Conservation (phyloP, 441 rosid genomes). For the Manihot esculenta region DNA sequence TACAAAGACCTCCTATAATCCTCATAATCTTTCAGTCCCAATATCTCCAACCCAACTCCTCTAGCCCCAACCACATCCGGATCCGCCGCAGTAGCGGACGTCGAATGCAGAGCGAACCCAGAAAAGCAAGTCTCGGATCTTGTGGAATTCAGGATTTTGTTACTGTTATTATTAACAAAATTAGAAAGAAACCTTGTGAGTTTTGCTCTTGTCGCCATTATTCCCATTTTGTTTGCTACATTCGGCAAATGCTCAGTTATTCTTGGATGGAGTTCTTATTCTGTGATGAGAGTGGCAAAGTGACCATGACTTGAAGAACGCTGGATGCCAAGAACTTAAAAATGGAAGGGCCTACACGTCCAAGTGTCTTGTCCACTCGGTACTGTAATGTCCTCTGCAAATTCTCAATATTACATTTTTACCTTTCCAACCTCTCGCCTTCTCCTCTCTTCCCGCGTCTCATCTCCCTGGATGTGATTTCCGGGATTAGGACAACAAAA, state of each 20-base stretch:
- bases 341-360: neutral
- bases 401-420: neutral
- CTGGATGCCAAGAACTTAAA: neutral
- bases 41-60: slow-evolving; percentile 32
- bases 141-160: neutral
- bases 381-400: neutral
- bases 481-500: neutral
- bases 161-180: slow-evolving; percentile 4
- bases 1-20: slow-evolving; percentile 81
- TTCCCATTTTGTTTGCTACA: slow-evolving; percentile 21
- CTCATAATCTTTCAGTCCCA: slow-evolving; percentile 67
- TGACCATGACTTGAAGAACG: neutral
- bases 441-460: neutral
- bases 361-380: neutral
- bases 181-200: slow-evolving; percentile 27
- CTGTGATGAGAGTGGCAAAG: neutral
- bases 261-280: no score
- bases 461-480: neutral
- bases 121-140: slow-evolving; percentile 14
- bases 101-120: slow-evolving; percentile 29
- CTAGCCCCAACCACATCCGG: slow-evolving; percentile 13
- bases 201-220: slow-evolving; percentile 40
- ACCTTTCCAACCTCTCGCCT: neutral
- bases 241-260: neutral
- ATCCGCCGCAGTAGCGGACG: slow-evolving; percentile 30